Evolutionary conservation across 768 basidiomycete genomes (phyloP), one percentile per base, ranked within the genome.

Genomic region (Goffeauzyma gilvescens): DNA sequence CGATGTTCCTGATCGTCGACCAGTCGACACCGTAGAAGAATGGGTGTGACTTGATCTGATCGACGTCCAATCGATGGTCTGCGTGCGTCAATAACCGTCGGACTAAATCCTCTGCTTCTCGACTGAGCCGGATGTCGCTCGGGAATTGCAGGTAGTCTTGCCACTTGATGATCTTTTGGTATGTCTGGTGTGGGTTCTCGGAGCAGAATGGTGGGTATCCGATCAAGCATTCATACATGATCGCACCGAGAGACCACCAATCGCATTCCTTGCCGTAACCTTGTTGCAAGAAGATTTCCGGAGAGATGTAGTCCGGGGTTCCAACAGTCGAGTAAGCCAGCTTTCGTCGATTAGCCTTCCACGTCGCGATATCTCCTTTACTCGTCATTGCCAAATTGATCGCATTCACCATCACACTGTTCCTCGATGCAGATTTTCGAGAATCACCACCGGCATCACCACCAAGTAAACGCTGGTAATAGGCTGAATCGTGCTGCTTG

Each of bases 231-330:
- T 96, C 90, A 62, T 93, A 98, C 81, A 85, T 89, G 68, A 96
- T 95, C 14, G 87, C 84, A 4, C 93, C 93, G 22, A 96, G 71
- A 6, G 89, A 93, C 93, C 93, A 98, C 87, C 89, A 96, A 64
- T 98, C 93, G 57, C 89, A 95, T 64, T 90, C 89, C 55, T 89
- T 84, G 18, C 84, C 86, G 61, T 96, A 96, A n/a, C 93, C 93
- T 59, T 83, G 79, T 61, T 89, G 85, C 47, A 80, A 64, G 71
- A 96, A 96, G 56, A 95, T 93, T 62, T 96, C 89, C 1, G 89
- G 87, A 2, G 90, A 86, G 54, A 95, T 93, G 48, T 93, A 74
- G 63, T 95, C 90, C 3, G 87, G 89, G 20, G 89, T 95, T 30
- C 89, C 89, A 49, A 95, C 90, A 9, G 93, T 96, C 3, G 89